A percentile compares a stretch with the other conserved stretches of the same genome.
Evolutionary conservation across 768 basidiomycete species (phyloP).

Genomic region (Rubroboletus satanas): DNA sequence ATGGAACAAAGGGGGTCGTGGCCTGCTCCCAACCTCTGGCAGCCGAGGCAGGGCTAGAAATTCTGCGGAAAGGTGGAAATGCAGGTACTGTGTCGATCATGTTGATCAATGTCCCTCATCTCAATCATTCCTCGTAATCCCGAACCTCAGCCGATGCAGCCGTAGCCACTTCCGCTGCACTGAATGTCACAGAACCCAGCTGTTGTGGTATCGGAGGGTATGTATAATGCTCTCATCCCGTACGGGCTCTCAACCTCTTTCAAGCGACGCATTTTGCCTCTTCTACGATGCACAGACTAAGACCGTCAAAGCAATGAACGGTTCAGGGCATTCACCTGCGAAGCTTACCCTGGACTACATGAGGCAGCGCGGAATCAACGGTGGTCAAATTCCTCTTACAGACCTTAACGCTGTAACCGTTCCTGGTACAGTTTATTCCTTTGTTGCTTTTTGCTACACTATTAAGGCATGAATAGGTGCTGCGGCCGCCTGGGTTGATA

Average conservation of each 20-base stretch:
- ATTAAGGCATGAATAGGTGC: constrained; percentile 51
- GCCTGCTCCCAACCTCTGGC: constrained; percentile 90
- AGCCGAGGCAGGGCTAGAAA: constrained; percentile 86
- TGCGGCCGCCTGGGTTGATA: constrained; percentile 95
- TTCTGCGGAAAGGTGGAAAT: constrained; percentile 90
- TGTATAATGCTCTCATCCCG: constrained; percentile 14
- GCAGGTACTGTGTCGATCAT: constrained; percentile 60
- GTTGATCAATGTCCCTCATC: not conserved
- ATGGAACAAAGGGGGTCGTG: constrained; percentile 83
- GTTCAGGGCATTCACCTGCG: constrained; percentile 83
- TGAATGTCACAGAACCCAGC: constrained; percentile 89
- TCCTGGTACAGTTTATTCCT: constrained; percentile 46
- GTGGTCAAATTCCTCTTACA: constrained; percentile 65
- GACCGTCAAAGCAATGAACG: constrained; percentile 84
- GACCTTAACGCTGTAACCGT: constrained; percentile 92
- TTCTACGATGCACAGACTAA: constrained; percentile 85
- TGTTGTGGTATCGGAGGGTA: constrained; percentile 92
- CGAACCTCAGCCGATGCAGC: constrained; percentile 75
- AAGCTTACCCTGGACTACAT: constrained; percentile 74
- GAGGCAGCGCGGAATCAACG: constrained; percentile 63
- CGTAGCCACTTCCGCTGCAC: constrained; percentile 85
- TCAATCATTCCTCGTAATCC: not conserved
- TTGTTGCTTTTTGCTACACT: not conserved
- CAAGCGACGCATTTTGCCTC: constrained; percentile 86
- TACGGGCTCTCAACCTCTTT: constrained; percentile 10